These are phyloP conservation scores for Rasamsonia emersonii DNA, from an alignment of 2,329 filamentous ascomycete species.

Conservation along the genomic window DNA sequence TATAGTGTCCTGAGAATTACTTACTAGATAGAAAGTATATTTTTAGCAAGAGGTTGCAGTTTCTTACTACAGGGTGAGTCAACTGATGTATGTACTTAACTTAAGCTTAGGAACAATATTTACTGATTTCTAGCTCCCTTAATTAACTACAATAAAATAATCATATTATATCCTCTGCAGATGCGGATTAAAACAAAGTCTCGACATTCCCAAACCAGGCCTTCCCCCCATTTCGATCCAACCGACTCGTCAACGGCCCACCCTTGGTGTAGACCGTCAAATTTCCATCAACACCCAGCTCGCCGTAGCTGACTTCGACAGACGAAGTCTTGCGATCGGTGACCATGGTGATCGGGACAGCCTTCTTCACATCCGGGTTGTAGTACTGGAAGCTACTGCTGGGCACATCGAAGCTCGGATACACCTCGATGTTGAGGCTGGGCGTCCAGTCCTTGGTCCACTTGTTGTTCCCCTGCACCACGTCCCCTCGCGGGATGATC, in stretches of 20 bases:
- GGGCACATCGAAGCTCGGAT: constrained; percentile 19
- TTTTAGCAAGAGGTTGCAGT: too few relatives aligned
- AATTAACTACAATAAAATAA: too few relatives aligned
- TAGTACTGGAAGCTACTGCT: constrained; percentile 1
- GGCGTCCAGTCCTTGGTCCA: constrained; percentile 24
- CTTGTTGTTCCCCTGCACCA: constrained; percentile 26
- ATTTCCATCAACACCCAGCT: neutral
- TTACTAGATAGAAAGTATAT: too few relatives aligned
- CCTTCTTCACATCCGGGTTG: neutral
- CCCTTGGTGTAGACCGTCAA: constrained; percentile 1
- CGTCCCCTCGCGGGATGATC: constrained; percentile 24
- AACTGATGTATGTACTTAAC: too few relatives aligned
- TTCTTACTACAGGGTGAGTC: too few relatives aligned
- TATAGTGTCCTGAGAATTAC: too few relatives aligned
- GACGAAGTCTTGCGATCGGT: neutral
- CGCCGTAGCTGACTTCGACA: constrained; percentile 1
- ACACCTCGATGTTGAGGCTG: constrained; percentile 22
- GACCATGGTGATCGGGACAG: constrained; percentile 1
- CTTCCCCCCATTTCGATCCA: too few relatives aligned
- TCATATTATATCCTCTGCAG: too few relatives aligned
- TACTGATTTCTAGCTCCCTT: too few relatives aligned
- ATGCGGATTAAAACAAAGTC: too few relatives aligned
- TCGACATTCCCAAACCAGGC: too few relatives aligned
- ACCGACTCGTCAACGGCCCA: neutral
- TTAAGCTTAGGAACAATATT: too few relatives aligned